phyloP scores from a whole-genome alignment of 116 monocot genomes.

The Thalassia testudinum region DNA sequence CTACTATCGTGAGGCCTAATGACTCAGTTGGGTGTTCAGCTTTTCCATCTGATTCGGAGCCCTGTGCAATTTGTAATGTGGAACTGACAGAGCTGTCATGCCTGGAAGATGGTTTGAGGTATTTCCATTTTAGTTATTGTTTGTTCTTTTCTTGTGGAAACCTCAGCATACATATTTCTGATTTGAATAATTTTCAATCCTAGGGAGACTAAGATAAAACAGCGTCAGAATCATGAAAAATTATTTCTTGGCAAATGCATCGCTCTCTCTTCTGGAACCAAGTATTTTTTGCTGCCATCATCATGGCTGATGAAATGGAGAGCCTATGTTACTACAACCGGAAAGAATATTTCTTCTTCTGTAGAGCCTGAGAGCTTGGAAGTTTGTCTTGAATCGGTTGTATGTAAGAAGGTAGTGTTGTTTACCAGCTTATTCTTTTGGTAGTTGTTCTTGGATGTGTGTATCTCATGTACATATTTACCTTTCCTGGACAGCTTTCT shows the following conservation, averaged over 20 bases:
- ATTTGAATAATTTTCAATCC: background rate
- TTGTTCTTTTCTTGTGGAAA: background rate
- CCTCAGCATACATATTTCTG: too few species aligned
- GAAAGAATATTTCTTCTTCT: conserved; percentile 57
- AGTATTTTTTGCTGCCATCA: conserved; percentile 82
- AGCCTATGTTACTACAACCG: conserved; percentile 62
- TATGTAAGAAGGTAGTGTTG: conserved; percentile 59
- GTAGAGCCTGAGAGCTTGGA: conserved; percentile 57
- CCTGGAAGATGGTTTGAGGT: conserved; percentile 71
- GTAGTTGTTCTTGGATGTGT: background rate
- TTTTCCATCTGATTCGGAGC: conserved; percentile 47
- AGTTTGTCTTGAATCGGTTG: conserved; percentile 48
- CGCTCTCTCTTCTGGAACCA: conserved; percentile 41
- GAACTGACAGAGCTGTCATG: conserved; percentile 60
- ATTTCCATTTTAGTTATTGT: conserved; percentile 4
- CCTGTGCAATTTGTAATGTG: conserved; percentile 55
- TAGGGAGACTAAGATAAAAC: conserved; percentile 66
- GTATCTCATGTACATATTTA: background rate
- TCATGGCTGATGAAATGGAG: conserved; percentile 84
- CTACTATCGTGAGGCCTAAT: conserved; percentile 28
- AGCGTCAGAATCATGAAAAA: conserved; percentile 88
- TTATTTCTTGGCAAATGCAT: conserved; percentile 62
- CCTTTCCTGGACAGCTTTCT: background rate
- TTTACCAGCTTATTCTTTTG: background rate
- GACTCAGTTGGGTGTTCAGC: conserved; percentile 27